These are phyloP conservation scores for Penicillium simplicissimum DNA, from an alignment of 495 filamentous ascomycete genomes.

Conservation along the genomic window DNA sequence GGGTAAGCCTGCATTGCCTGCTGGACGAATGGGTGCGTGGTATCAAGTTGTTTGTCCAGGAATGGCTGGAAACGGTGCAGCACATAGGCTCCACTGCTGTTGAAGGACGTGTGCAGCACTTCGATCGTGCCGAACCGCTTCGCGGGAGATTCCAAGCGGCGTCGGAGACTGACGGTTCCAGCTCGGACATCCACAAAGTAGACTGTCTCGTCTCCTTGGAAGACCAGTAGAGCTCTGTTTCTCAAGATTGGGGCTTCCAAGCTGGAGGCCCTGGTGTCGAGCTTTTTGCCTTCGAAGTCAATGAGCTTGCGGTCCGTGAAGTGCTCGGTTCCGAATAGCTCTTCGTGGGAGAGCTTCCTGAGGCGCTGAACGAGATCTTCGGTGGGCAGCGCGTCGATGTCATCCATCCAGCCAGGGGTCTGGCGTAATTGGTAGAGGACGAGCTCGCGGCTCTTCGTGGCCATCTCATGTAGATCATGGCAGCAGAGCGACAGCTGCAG, in stretches of 20 bases:
- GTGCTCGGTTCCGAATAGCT: slow-evolving; percentile 38
- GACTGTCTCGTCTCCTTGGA: slow-evolving; percentile 32
- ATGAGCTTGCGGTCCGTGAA: slow-evolving; percentile 29
- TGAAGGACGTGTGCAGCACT: slow-evolving; percentile 35
- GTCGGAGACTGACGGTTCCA: slow-evolving; percentile 13
- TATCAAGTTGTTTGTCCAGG: slow-evolving; percentile 25
- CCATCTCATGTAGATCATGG: slow-evolving; percentile 73
- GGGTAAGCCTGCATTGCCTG: slow-evolving; percentile 30
- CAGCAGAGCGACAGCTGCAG: slow-evolving; percentile 38
- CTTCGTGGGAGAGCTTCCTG: slow-evolving; percentile 18
- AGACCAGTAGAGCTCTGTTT: slow-evolving; percentile 24
- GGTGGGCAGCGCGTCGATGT: slow-evolving; percentile 21
- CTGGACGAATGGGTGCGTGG: slow-evolving; percentile 39
- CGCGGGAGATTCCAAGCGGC: slow-evolving; percentile 24
- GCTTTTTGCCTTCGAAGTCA: slow-evolving; percentile 18
- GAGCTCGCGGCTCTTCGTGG: slow-evolving; percentile 63
- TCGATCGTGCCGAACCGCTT: slow-evolving; percentile 28
- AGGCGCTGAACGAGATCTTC: slow-evolving; percentile 34
- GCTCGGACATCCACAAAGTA: slow-evolving; percentile 27
- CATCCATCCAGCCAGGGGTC: slow-evolving; percentile 31
- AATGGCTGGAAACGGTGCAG: slow-evolving; percentile 37
- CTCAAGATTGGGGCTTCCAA: slow-evolving; percentile 12
- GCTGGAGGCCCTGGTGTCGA: slow-evolving; percentile 37
- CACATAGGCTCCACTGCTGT: slow-evolving; percentile 29
- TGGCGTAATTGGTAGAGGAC: slow-evolving; percentile 36